A percentile compares a stretch with the other conserved stretches of the same genome.
phyloP scores from a whole-genome alignment of 441 rosid genomes.

The Adansonia madagascariensis region DNA sequence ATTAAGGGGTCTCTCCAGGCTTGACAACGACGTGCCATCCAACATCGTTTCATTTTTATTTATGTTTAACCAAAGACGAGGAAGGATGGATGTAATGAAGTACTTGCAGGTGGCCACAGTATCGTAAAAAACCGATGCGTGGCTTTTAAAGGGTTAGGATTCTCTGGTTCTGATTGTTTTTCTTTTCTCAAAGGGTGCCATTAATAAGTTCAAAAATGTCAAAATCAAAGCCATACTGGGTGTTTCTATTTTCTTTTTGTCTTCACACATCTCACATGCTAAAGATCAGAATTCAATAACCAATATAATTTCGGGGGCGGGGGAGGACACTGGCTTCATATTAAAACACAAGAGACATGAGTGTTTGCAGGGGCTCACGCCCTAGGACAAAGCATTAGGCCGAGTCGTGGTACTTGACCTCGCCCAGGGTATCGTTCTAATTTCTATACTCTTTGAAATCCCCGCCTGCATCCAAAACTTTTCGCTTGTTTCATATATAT shows the following conservation, averaged over 20 bases:
- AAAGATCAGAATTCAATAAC: slow-evolving; percentile 19
- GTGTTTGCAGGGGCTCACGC: not conserved
- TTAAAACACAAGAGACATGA: not conserved
- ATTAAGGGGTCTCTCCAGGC: not conserved
- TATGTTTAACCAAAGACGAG: not conserved
- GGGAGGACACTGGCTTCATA: too few relatives aligned
- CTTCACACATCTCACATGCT: slow-evolving; percentile 34
- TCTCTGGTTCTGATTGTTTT: not conserved
- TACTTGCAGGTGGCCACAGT: not conserved
- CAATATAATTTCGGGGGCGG: slow-evolving; percentile 1
- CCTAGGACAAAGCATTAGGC: not conserved
- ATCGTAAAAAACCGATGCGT: not conserved
- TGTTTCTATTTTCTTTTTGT: slow-evolving; percentile 14
- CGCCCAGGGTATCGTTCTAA: not conserved
- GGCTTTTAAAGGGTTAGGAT: not conserved
- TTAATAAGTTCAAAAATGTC: slow-evolving; percentile 20
- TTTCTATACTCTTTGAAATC: not conserved
- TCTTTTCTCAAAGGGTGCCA: not conserved
- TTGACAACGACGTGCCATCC: not conserved
- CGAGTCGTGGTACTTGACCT: not conserved
- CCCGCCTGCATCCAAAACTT: slow-evolving; percentile 20
- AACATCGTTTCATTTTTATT: not conserved
- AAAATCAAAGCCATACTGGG: slow-evolving; percentile 29
- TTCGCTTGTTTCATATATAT: not conserved
- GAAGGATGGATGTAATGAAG: not conserved